Evolutionary conservation across 2,329 filamentous ascomycete genomes (phyloP).

Genomic region (Aschersonia sp.): DNA sequence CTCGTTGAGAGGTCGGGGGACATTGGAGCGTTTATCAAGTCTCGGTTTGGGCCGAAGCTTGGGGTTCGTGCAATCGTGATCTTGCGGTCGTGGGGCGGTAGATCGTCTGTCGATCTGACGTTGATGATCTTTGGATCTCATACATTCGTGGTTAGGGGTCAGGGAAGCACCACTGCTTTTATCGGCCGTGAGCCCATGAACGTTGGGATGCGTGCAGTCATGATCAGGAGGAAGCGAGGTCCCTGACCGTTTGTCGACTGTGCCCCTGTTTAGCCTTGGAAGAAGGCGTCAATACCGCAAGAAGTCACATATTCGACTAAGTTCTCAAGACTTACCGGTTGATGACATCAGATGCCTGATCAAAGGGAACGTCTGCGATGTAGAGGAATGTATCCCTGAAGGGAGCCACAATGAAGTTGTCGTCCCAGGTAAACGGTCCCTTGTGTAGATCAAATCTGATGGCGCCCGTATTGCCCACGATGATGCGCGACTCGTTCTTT

Average conservation of each 20-base stretch:
- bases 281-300: neutral
- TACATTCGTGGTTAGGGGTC: too few relatives aligned
- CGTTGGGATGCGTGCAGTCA: neutral
- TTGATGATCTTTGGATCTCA: too few relatives aligned
- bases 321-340: conserved; percentile 9
- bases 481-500: conserved; percentile 34
- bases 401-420: conserved; percentile 39
- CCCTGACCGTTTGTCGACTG: conserved; percentile 19
- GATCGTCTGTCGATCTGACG: too few relatives aligned
- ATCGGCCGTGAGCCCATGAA: neutral
- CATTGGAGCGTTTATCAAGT: too few relatives aligned
- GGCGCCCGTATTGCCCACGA: conserved; percentile 45
- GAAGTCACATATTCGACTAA: neutral
- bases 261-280: conserved; percentile 25
- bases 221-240: neutral
- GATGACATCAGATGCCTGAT: conserved; percentile 20
- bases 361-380: conserved; percentile 36
- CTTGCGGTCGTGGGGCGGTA: too few relatives aligned
- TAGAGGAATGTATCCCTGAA: conserved; percentile 39
- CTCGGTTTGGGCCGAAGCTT: conserved; percentile 9
- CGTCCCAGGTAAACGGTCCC: conserved; percentile 43
- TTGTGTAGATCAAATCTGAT: conserved; percentile 49
- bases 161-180: neutral
- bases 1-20: too few relatives aligned
- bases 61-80: conserved; percentile 32